These are phyloP conservation scores for Aspergillus funiculosus DNA, from an alignment of 495 filamentous ascomycete species.

Conservation along the genomic window DNA sequence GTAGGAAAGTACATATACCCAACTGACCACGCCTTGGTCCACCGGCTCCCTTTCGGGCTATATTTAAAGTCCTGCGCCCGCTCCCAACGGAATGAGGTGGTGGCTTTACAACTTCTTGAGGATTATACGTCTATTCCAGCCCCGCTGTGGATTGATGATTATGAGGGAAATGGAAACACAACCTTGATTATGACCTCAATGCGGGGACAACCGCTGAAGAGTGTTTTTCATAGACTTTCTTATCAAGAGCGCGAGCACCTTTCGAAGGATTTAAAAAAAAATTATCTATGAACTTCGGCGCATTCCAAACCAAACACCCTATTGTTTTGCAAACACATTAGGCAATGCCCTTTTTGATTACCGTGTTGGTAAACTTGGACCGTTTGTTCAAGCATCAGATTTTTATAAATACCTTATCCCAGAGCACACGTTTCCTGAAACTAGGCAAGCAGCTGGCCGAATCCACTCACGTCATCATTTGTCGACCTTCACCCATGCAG, in stretches of 20 bases:
- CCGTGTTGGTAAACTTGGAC: slow-evolving; percentile 16
- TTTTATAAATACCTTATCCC: slow-evolving; percentile 20
- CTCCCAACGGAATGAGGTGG: slow-evolving; percentile 13
- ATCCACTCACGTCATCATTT: background rate
- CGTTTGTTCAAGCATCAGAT: slow-evolving; percentile 20
- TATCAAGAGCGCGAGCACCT: slow-evolving; percentile 20
- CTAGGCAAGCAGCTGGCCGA: background rate
- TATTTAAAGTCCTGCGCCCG: slow-evolving; percentile 16
- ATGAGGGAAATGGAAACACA: background rate
- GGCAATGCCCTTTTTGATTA: slow-evolving; percentile 20
- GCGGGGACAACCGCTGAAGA: slow-evolving; percentile 7
- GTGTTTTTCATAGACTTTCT: slow-evolving; percentile 14
- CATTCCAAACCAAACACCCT: slow-evolving; percentile 20
- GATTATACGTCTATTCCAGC: slow-evolving; percentile 21
- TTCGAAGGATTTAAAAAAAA: slow-evolving; percentile 12
- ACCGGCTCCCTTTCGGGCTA: slow-evolving; percentile 18
- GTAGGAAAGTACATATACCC: slow-evolving; percentile 7
- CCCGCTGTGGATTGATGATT: slow-evolving; percentile 14
- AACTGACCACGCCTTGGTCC: slow-evolving; percentile 2
- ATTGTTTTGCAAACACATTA: slow-evolving; percentile 14
- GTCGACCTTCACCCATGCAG: slow-evolving; percentile 26
- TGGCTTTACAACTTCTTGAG: slow-evolving; percentile 16
- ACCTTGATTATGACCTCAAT: slow-evolving; percentile 19
- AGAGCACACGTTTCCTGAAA: too few relatives aligned
- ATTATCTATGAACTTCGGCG: slow-evolving; percentile 16